Evolutionary conservation across 805 yeast genomes (phyloP).

Genomic region (Barnettozyma wickerhamii): DNA sequence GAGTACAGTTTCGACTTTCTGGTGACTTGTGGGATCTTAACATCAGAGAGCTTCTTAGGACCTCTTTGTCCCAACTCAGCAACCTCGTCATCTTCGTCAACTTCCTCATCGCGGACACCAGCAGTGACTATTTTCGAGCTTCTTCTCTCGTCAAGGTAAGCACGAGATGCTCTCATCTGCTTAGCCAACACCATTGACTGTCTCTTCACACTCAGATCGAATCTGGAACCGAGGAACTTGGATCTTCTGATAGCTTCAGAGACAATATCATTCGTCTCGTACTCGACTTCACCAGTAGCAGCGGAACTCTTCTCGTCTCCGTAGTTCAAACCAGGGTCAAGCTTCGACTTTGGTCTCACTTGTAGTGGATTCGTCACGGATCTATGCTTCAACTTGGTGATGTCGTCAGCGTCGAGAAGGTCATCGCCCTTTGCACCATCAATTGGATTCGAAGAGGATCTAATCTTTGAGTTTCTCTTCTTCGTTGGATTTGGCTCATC

Average conservation of each 20-base stretch:
- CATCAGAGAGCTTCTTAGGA: conserved; percentile 55
- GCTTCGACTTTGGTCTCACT: conserved; percentile 38
- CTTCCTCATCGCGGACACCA: conserved; percentile 3
- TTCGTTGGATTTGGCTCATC: conserved; percentile 5
- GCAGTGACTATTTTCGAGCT: conserved; percentile 25
- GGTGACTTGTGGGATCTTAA: conserved; percentile 65
- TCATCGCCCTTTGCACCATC: conserved; percentile 18
- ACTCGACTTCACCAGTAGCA: conserved; percentile 13
- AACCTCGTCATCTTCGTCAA: background rate
- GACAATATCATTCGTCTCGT: conserved; percentile 27
- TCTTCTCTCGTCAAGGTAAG: conserved; percentile 12
- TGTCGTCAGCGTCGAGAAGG: conserved; percentile 24
- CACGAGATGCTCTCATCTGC: conserved; percentile 8
- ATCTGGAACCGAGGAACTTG: conserved; percentile 38
- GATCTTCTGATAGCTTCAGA: conserved; percentile 42
- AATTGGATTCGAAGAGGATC: conserved; percentile 37
- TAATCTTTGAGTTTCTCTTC: conserved; percentile 18
- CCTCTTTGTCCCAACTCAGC: conserved; percentile 21
- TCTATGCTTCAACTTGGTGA: conserved; percentile 31
- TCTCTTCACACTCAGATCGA: conserved; percentile 31
- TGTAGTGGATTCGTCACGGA: conserved; percentile 33
- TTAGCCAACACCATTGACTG: conserved; percentile 13
- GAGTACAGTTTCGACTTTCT: conserved; percentile 62
- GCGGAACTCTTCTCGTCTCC: conserved; percentile 17
- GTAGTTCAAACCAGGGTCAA: conserved; percentile 38